phyloP scores from a whole-genome alignment of 371 early-diverging fungal genomes.

The Apophysomyces elegans region DNA sequence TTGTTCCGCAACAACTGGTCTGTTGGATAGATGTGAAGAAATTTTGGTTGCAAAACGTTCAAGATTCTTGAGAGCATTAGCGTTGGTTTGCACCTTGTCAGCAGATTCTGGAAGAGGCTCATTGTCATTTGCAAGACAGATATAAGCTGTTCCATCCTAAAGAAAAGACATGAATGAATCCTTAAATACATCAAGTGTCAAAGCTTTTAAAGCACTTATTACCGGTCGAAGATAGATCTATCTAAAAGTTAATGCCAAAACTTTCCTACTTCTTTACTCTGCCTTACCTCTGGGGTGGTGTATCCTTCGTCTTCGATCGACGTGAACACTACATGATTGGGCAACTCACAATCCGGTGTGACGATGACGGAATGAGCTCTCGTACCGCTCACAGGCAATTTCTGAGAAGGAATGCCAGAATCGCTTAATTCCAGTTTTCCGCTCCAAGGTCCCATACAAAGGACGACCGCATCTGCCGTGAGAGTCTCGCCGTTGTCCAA shows the following conservation, averaged over 20 bases:
- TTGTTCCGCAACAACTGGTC: slow-evolving; percentile 35
- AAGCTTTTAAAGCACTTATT: slow-evolving; percentile 4
- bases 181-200: not conserved
- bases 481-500: slow-evolving; percentile 33
- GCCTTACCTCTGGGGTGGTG: slow-evolving; percentile 47
- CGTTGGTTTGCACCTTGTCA: slow-evolving; percentile 33
- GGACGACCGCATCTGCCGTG: slow-evolving; percentile 37
- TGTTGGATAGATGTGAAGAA: slow-evolving; percentile 37
- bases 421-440: slow-evolving; percentile 24
- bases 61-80: slow-evolving; percentile 24
- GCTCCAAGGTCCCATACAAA: slow-evolving; percentile 63
- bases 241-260: not conserved
- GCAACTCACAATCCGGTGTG: slow-evolving; percentile 28
- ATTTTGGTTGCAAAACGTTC: slow-evolving; percentile 36
- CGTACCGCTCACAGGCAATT: slow-evolving; percentile 38
- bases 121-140: slow-evolving; percentile 65
- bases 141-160: slow-evolving; percentile 71
- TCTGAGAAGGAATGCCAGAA: not conserved
- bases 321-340: slow-evolving; percentile 53
- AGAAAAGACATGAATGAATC: slow-evolving; percentile 35
- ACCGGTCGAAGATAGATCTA: slow-evolving; percentile 43
- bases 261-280: not conserved
- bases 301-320: slow-evolving; percentile 29
- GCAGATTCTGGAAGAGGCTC: slow-evolving; percentile 51
- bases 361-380: slow-evolving; percentile 54